A percentile compares a stretch with the other conserved stretches of the same genome.
phyloP scores from a whole-genome alignment of 129 eudicot genomes.

The Helianthus annuus region DNA sequence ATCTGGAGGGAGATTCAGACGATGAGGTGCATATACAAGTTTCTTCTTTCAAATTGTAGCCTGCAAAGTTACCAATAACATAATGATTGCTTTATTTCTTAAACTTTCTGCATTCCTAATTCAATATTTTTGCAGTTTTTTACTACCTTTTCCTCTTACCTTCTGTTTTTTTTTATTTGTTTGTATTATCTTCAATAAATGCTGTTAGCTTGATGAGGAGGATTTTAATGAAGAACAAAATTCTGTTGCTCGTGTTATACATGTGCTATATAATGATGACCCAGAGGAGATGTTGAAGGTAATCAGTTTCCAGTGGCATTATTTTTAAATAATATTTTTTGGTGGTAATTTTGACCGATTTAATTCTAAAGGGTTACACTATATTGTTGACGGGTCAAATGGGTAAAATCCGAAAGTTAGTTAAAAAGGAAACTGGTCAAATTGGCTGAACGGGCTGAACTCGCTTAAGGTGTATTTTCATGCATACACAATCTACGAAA shows the following conservation, averaged over 20 bases:
- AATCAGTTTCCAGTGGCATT: slow-evolving; percentile 10
- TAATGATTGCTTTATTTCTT: slow-evolving; percentile 17
- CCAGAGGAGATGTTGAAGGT: slow-evolving; percentile 99
- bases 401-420: not conserved
- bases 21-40: slow-evolving; percentile 67
- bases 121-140: not conserved
- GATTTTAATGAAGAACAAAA: slow-evolving; percentile 98
- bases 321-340: not conserved
- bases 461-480: not conserved
- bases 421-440: not conserved
- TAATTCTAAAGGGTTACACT: not conserved
- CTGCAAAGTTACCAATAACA: slow-evolving; percentile 18
- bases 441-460: not conserved
- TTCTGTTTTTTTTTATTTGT: slow-evolving; percentile 18
- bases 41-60: slow-evolving; percentile 20
- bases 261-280: slow-evolving; percentile 89
- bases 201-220: slow-evolving; percentile 83
- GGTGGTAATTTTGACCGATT: not conserved
- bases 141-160: not conserved
- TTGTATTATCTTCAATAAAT: slow-evolving; percentile 26
- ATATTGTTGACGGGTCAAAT: not conserved
- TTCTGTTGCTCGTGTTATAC: slow-evolving; percentile 92
- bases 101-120: not conserved
- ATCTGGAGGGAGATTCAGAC: slow-evolving; percentile 57
- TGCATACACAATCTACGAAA: not conserved